Conservation (phyloP, 805 yeast species). For the Saccharomyces cerevisiae region DNA sequence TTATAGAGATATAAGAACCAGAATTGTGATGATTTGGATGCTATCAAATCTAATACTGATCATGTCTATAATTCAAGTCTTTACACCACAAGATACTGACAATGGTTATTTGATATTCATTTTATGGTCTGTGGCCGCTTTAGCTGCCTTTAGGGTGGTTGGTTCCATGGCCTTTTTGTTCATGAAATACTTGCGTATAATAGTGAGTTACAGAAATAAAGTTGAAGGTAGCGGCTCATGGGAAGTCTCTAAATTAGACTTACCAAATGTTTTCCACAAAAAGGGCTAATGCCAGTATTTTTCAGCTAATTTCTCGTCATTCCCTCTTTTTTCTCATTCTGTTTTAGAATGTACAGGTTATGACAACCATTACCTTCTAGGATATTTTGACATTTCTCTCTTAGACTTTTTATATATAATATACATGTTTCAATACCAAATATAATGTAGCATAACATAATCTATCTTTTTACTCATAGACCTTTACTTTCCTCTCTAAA, state of each 20-base stretch:
- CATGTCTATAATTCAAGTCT: constrained; percentile 83
- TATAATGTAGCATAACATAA: not conserved
- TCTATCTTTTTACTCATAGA: not conserved
- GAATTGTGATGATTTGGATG: constrained; percentile 95
- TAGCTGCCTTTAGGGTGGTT: constrained; percentile 71
- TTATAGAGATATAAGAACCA: constrained; percentile 88
- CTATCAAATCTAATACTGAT: constrained; percentile 70
- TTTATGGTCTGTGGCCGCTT: constrained; percentile 84
- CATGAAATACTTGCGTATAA: constrained; percentile 32
- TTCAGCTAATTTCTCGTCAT: not conserved
- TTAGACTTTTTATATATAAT: not conserved
- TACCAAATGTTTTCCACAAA: constrained; percentile 11
- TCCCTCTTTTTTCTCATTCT: not conserved
- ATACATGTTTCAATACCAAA: not conserved
- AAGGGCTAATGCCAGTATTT: constrained; percentile 31
- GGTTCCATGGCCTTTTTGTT: constrained; percentile 71
- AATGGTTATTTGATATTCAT: constrained; percentile 78
- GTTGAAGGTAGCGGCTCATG: constrained; percentile 31
- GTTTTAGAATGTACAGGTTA: not conserved
- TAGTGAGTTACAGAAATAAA: constrained; percentile 35
- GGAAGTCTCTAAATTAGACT: constrained; percentile 8
- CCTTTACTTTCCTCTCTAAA: not conserved
- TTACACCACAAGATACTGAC: constrained; percentile 51
- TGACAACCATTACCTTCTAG: not conserved
- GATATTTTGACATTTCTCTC: not conserved